A percentile compares a stretch with the other conserved stretches of the same genome.
Evolutionary conservation across 306 rosid species (phyloP).

Genomic region (Cercis canadensis): DNA sequence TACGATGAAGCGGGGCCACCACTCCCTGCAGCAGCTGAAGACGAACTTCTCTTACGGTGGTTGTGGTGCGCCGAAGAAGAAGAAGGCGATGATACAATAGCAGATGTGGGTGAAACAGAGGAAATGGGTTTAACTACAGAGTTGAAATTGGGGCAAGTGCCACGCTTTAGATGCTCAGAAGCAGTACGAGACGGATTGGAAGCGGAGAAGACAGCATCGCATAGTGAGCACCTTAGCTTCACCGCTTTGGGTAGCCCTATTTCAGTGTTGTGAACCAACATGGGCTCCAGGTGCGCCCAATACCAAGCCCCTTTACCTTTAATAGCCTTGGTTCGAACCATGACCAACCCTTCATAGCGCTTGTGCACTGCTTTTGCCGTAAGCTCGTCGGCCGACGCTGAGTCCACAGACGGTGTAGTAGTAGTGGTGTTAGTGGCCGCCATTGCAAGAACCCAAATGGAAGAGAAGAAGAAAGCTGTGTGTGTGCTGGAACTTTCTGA

Average conservation of each 20-base stretch:
- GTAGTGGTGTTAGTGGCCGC: constrained; percentile 63
- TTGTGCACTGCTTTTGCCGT: constrained; percentile 76
- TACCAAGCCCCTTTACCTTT: constrained; percentile 99
- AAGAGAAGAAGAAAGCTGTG: constrained; percentile 1
- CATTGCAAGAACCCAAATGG: constrained; percentile 50
- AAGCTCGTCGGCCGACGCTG: constrained; percentile 58
- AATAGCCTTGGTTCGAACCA: constrained; percentile 86
- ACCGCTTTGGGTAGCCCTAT: constrained; percentile 87
- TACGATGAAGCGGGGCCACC: constrained; percentile 43
- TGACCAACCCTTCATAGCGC: constrained; percentile 79
- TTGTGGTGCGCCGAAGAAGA: constrained; percentile 47
- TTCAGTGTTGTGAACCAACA: constrained; percentile 68
- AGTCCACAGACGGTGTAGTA: constrained; percentile 48
- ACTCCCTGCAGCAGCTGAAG: constrained; percentile 37
- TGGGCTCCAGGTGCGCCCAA: constrained; percentile 89
- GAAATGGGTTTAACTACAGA: constrained; percentile 73
- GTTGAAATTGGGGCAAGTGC: constrained; percentile 90
- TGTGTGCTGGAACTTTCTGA: not conserved
- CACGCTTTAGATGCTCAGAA: constrained; percentile 96
- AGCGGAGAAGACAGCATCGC: constrained; percentile 96
- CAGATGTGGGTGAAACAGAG: constrained; percentile 65
- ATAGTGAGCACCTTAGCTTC: constrained; percentile 79
- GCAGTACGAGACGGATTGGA: constrained; percentile 95
- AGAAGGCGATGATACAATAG: constrained; percentile 39
- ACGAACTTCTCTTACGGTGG: constrained; percentile 66